Conservation (phyloP, 2,329 filamentous ascomycete species). For the Fusarium pseudonygamai region DNA sequence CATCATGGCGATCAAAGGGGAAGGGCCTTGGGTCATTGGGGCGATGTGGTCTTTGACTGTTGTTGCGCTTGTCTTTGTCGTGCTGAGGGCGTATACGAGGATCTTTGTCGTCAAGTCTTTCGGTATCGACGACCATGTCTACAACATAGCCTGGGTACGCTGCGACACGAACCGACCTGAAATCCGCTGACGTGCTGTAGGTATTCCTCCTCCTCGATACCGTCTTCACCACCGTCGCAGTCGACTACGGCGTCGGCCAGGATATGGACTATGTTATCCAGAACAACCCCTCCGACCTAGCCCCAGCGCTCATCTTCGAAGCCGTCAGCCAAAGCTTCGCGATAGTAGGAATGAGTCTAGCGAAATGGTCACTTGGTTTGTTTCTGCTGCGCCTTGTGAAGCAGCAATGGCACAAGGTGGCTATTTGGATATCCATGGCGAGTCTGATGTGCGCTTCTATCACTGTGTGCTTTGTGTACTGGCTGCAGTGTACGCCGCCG, state of each 20-base stretch:
- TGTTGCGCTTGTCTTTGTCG: conserved; percentile 44
- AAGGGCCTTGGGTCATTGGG: conserved; percentile 30
- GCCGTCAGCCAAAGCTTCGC: conserved; percentile 50
- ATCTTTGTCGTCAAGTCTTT: conserved; percentile 42
- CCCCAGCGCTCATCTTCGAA: conserved; percentile 45
- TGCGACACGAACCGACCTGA: background rate
- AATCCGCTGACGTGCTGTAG: background rate
- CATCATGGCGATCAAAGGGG: conserved; percentile 28
- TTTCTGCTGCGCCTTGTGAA: conserved; percentile 52
- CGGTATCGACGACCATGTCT: conserved; percentile 50
- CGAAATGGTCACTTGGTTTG: conserved; percentile 52
- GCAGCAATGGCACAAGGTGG: conserved; percentile 47
- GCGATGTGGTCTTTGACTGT: conserved; percentile 44
- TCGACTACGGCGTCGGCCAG: conserved; percentile 48
- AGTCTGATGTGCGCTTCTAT: conserved; percentile 32
- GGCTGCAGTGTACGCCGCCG: conserved; percentile 30
- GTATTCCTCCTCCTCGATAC: conserved; percentile 47
- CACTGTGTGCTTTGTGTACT: conserved; percentile 24
- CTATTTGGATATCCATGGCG: conserved; percentile 47
- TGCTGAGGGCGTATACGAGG: conserved; percentile 51
- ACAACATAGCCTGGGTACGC: conserved; percentile 39
- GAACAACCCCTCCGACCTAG: conserved; percentile 28
- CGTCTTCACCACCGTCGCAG: conserved; percentile 45
- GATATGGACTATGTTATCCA: conserved; percentile 38
- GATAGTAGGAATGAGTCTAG: conserved; percentile 51